Conservation (phyloP, 2,329 filamentous ascomycete genomes). For the Neocatenulostroma microsporum region DNA sequence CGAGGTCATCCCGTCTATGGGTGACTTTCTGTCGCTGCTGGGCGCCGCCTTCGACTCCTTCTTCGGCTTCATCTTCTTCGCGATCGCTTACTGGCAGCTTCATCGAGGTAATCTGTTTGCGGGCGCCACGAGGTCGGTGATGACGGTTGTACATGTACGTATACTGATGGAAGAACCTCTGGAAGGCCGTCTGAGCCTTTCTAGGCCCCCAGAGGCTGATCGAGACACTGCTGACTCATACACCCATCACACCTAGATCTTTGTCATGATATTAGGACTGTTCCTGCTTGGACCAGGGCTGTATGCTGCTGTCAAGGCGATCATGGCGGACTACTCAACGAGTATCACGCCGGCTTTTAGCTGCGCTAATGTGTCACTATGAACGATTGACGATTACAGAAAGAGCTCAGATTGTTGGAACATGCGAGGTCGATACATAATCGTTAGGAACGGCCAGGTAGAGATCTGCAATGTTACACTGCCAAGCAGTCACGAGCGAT, state of each 20-base stretch:
- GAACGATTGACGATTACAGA: no score
- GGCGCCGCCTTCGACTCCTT: slow-evolving; percentile 44
- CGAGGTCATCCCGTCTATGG: slow-evolving; percentile 44
- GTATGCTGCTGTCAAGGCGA: slow-evolving; percentile 47
- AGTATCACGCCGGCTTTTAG: slow-evolving; percentile 40
- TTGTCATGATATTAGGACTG: slow-evolving; percentile 29
- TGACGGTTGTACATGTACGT: slow-evolving; percentile 41
- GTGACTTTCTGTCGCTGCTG: slow-evolving; percentile 43
- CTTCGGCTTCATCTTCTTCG: slow-evolving; percentile 47
- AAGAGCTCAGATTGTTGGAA: no score
- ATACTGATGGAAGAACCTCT: slow-evolving; percentile 31
- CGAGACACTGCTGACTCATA: no score
- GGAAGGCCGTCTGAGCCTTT: not conserved
- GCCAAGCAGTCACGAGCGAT: no score
- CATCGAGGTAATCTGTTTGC: slow-evolving; percentile 35
- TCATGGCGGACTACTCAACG: slow-evolving; percentile 44
- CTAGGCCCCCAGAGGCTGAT: no score
- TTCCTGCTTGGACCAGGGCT: slow-evolving; percentile 46
- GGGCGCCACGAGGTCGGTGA: slow-evolving; percentile 29
- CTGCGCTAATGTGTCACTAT: slow-evolving; percentile 43
- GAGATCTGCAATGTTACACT: no score
- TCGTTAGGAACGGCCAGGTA: no score
- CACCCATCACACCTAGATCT: no score
- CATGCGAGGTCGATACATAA: no score
- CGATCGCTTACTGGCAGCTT: slow-evolving; percentile 43